These are phyloP conservation scores for Amanita subjunquillea DNA, from an alignment of 768 basidiomycete species.

Conservation along the genomic window DNA sequence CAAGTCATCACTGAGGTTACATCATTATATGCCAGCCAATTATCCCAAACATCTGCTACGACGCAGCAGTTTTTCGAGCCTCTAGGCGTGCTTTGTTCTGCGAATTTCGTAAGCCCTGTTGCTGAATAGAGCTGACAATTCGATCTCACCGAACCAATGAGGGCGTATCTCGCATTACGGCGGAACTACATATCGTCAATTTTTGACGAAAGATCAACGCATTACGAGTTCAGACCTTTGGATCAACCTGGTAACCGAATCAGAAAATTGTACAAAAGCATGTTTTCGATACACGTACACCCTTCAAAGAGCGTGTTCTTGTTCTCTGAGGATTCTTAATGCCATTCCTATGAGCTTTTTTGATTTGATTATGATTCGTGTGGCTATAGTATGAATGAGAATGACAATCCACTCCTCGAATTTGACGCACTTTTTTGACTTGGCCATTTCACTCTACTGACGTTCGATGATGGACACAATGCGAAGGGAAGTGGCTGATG, in stretches of 20 bases:
- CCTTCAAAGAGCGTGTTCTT: conserved; percentile 75
- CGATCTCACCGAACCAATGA: conserved; percentile 58
- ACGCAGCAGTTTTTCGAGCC: conserved; percentile 39
- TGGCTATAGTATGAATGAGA: conserved; percentile 37
- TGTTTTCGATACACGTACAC: conserved; percentile 53
- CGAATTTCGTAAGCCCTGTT: conserved; percentile 4
- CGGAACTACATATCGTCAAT: conserved; percentile 42
- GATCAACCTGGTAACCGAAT: conserved; percentile 47
- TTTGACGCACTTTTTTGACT: conserved; percentile 82
- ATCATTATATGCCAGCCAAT: not conserved
- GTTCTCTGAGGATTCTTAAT: conserved; percentile 76
- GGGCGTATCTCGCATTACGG: conserved; percentile 68
- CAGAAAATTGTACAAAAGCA: conserved; percentile 4
- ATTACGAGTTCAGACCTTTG: conserved; percentile 45
- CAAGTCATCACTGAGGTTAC: not conserved
- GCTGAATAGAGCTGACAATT: not conserved
- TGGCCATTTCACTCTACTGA: conserved; percentile 60
- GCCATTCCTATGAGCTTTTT: conserved; percentile 97
- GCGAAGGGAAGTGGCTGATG: conserved; percentile 36
- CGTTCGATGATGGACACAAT: conserved; percentile 2
- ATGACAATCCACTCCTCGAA: not conserved
- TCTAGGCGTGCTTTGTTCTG: conserved; percentile 62
- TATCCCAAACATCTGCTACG: not conserved
- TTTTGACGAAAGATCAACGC: not conserved
- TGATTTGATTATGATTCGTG: conserved; percentile 93